A percentile compares a stretch with the other conserved stretches of the same genome.
These are phyloP conservation scores for Penicillium sumatraense DNA, from an alignment of 2,329 filamentous ascomycete species.

Conservation along the genomic window DNA sequence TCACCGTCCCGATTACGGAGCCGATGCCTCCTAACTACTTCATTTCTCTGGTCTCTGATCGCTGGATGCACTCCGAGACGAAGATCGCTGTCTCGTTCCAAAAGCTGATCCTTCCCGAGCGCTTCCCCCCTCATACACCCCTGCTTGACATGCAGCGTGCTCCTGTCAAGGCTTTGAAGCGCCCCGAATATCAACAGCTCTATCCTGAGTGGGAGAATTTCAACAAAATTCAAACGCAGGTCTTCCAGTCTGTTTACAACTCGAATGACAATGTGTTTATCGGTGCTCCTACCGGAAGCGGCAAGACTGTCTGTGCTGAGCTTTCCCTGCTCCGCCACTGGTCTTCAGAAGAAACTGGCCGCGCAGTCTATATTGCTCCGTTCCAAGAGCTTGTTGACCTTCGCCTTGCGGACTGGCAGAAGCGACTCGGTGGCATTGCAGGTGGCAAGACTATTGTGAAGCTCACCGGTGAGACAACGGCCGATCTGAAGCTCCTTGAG, in stretches of 20 bases:
- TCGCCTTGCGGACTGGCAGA: slow-evolving; percentile 81
- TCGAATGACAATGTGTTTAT: slow-evolving; percentile 93
- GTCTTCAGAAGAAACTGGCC: slow-evolving; percentile 71
- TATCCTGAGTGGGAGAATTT: slow-evolving; percentile 87
- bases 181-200: slow-evolving; percentile 76
- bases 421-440: slow-evolving; percentile 70
- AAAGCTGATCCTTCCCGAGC: slow-evolving; percentile 90
- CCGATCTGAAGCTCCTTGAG: slow-evolving; percentile 86
- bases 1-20: slow-evolving; percentile 94
- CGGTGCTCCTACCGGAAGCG: slow-evolving; percentile 89
- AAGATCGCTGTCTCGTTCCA: slow-evolving; percentile 92
- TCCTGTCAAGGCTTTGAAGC: slow-evolving; percentile 85
- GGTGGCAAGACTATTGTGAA: slow-evolving; percentile 92
- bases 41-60: slow-evolving; percentile 89
- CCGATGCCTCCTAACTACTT: slow-evolving; percentile 99
- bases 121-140: slow-evolving; percentile 92
- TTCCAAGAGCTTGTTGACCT: slow-evolving; percentile 91
- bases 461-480: slow-evolving; percentile 88
- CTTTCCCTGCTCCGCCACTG: slow-evolving; percentile 90
- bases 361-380: slow-evolving; percentile 91
- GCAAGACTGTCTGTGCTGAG: slow-evolving; percentile 96
- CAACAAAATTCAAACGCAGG: slow-evolving; percentile 97
- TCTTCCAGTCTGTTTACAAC: slow-evolving; percentile 90
- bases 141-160: slow-evolving; percentile 90
- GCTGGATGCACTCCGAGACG: slow-evolving; percentile 98